These are phyloP conservation scores for Hygrophoropsis aurantiaca DNA, from an alignment of 768 basidiomycete species.

Conservation along the genomic window DNA sequence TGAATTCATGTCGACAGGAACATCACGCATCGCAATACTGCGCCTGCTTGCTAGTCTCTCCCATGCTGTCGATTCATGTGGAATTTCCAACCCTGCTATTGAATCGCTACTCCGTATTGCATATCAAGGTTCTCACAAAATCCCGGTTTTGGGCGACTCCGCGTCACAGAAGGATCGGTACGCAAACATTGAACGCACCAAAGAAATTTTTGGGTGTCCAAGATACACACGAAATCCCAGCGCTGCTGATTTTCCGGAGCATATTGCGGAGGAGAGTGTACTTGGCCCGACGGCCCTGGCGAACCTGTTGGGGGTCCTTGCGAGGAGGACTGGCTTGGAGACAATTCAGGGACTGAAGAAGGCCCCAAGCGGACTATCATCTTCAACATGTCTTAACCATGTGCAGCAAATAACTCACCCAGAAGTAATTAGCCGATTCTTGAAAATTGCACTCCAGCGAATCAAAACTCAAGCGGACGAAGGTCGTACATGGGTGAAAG, in stretches of 20 bases:
- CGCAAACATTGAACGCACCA: conserved; percentile 11
- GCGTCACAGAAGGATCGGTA: conserved; percentile 3
- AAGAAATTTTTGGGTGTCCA: conserved; percentile 21
- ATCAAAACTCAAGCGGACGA: conserved; percentile 15
- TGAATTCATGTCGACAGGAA: conserved; percentile 7
- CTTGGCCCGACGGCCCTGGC: conserved; percentile 27
- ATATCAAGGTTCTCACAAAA: conserved; percentile 16
- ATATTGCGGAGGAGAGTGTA: conserved; percentile 21
- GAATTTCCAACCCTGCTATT: conserved; percentile 23
- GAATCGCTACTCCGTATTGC: conserved; percentile 25
- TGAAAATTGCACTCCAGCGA: conserved; percentile 19
- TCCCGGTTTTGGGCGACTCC: conserved; percentile 8
- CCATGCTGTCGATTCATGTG: conserved; percentile 12
- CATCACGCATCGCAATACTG: conserved; percentile 24
- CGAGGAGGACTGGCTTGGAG: conserved; percentile 24
- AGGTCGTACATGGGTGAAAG: conserved; percentile 19
- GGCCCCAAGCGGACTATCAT: conserved; percentile 20
- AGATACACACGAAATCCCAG: conserved; percentile 12
- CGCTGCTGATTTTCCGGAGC: conserved; percentile 13
- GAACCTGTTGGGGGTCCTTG: conserved; percentile 28
- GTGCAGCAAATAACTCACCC: conserved; percentile 27
- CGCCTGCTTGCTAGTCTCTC: conserved; percentile 26
- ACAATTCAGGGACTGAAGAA: conserved; percentile 16
- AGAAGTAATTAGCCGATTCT: conserved; percentile 20
- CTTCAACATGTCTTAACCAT: conserved; percentile 15